A percentile compares a stretch with the other conserved stretches of the same genome.
phyloP scores from a whole-genome alignment of 2,329 filamentous ascomycete species.

The Hirsutella rhossiliensis region DNA sequence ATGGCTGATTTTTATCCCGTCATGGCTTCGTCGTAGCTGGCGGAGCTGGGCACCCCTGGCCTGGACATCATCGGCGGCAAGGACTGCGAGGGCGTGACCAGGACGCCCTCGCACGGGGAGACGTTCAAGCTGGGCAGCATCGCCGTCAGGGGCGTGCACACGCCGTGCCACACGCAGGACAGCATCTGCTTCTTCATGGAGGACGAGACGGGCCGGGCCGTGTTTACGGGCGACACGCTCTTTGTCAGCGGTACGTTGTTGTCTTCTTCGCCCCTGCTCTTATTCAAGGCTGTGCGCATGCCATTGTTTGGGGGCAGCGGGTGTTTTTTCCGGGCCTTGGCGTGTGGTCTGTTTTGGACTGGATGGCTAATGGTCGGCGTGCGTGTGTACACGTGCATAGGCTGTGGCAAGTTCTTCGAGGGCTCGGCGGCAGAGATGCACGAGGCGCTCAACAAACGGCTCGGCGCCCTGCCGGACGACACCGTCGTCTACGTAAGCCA shows the following conservation, averaged over 20 bases:
- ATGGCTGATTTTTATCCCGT: no score
- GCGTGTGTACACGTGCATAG: constrained; percentile 25
- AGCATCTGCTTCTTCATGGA: constrained; percentile 93
- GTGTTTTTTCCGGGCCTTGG: no score
- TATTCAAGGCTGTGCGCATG: no score
- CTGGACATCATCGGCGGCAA: constrained; percentile 79
- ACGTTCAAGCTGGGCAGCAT: constrained; percentile 77
- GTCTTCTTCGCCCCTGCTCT: no score
- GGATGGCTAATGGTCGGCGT: no score
- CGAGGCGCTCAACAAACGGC: constrained; percentile 74
- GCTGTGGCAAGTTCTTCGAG: constrained; percentile 94
- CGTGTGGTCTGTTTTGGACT: no score
- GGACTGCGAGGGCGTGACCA: constrained; percentile 69
- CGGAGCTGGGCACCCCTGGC: constrained; percentile 40
- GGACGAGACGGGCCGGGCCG: constrained; percentile 61
- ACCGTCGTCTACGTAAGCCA: constrained; percentile 74
- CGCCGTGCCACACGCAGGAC: constrained; percentile 95
- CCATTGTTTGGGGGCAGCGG: no score
- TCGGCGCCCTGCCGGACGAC: constrained; percentile 73
- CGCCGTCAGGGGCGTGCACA: constrained; percentile 77
- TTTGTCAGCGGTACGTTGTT: constrained; percentile 69
- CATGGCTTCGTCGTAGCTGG: constrained; percentile 17
- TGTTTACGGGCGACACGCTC: constrained; percentile 93
- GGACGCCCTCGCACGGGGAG: constrained; percentile 62
- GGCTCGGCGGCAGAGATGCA: constrained; percentile 86